Conservation (phyloP, 345 rosid species). For the Aurinia saxatilis region DNA sequence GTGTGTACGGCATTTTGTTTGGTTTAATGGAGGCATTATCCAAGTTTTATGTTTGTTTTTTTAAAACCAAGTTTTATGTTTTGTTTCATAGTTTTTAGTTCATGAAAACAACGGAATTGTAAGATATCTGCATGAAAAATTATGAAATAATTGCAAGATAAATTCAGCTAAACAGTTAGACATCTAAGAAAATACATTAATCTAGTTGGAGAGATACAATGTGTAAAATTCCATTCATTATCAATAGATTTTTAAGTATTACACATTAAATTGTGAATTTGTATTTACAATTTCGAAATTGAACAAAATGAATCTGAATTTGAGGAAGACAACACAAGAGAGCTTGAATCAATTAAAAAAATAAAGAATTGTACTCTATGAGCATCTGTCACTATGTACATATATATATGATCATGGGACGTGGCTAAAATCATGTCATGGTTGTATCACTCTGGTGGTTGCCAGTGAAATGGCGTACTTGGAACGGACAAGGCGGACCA, state of each 20-base stretch:
- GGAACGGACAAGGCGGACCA: constrained; percentile 37
- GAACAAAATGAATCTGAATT: neutral
- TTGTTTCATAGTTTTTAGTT: no score
- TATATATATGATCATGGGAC: constrained; percentile 10
- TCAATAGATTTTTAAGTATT: neutral
- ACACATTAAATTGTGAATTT: neutral
- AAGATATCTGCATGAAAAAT: no score
- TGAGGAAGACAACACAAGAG: neutral
- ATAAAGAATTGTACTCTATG: neutral
- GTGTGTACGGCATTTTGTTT: no score
- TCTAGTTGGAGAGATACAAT: no score
- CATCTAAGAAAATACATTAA: neutral
- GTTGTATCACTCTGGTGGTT: constrained; percentile 3
- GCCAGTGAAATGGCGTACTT: constrained; percentile 38
- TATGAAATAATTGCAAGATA: no score
- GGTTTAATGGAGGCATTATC: no score
- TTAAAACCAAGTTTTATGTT: no score
- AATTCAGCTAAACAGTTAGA: neutral
- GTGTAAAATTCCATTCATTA: neutral
- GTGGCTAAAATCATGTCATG: constrained; percentile 19
- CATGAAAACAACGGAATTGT: no score
- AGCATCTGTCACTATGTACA: constrained; percentile 21
- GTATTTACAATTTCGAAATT: neutral
- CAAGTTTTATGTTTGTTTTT: no score
- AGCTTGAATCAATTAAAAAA: neutral